A percentile compares a stretch with the other conserved stretches of the same genome.
These are phyloP conservation scores for Candida ficus DNA, from an alignment of 805 yeast species.

Conservation along the genomic window DNA sequence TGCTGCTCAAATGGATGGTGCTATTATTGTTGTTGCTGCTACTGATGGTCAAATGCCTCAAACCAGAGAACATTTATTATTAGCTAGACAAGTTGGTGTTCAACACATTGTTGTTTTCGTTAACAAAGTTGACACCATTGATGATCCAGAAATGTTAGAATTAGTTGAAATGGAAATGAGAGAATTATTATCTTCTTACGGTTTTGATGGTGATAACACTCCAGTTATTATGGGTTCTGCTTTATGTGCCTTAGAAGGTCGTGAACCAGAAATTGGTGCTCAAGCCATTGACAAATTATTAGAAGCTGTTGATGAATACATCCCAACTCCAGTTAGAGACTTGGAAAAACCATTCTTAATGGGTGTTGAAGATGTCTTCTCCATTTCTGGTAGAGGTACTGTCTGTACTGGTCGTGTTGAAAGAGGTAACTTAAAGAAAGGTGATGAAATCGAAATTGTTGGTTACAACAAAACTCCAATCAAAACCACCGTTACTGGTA, in stretches of 20 bases:
- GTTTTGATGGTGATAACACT: constrained; percentile 96
- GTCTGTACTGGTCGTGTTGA: constrained; percentile 99
- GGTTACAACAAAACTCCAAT: constrained; percentile 83
- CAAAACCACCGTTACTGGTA: constrained; percentile 95
- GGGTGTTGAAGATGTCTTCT: constrained; percentile 97
- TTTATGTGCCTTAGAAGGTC: constrained; percentile 88
- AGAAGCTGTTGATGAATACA: constrained; percentile 88
- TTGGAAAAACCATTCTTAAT: constrained; percentile 92
- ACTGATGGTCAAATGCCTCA: constrained; percentile 99
- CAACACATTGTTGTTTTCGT: constrained; percentile 96
- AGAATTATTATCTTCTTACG: constrained; percentile 84
- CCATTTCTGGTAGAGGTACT: constrained; percentile 99
- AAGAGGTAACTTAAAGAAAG: constrained; percentile 96
- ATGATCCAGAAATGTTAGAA: constrained; percentile 98
- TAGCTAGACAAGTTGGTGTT: constrained; percentile 99
- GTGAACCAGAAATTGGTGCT: constrained; percentile 86
- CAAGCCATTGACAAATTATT: constrained; percentile 78
- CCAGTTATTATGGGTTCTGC: constrained; percentile 99
- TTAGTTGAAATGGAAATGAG: constrained; percentile 99
- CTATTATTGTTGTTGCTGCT: constrained; percentile 98
- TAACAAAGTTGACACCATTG: constrained; percentile 96
- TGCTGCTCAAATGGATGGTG: constrained; percentile 99
- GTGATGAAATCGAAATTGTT: constrained; percentile 97
- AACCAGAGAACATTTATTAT: constrained; percentile 96
- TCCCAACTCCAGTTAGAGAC: constrained; percentile 96